These are phyloP conservation scores for Exophiala alcalophila DNA, from an alignment of 2,329 filamentous ascomycete genomes.

Conservation along the genomic window DNA sequence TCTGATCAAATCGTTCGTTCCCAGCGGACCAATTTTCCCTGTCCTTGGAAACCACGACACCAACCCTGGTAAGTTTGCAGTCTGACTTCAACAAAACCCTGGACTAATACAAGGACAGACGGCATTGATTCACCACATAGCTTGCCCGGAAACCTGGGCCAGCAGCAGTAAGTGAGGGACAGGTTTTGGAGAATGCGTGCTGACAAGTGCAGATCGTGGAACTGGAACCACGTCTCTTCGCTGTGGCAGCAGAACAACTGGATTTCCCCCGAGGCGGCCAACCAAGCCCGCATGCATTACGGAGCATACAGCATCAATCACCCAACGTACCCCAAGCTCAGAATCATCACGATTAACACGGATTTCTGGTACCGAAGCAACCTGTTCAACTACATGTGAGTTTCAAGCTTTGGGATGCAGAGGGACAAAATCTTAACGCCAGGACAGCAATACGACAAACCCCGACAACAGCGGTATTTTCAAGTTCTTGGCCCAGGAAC, in stretches of 20 bases:
- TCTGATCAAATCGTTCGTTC: slow-evolving; percentile 56
- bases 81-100: not conserved
- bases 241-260: slow-evolving; percentile 58
- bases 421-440: slow-evolving; percentile 48
- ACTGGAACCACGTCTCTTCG: slow-evolving; percentile 55
- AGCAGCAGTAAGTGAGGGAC: slow-evolving; percentile 48
- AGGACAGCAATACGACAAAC: slow-evolving; percentile 49
- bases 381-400: slow-evolving; percentile 40
- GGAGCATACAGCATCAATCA: slow-evolving; percentile 54
- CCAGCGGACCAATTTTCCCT: slow-evolving; percentile 54
- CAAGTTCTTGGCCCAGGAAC: slow-evolving; percentile 51
- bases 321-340: slow-evolving; percentile 49
- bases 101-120: slow-evolving; percentile 28
- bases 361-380: slow-evolving; percentile 50
- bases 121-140: slow-evolving; percentile 54
- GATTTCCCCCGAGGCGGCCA: slow-evolving; percentile 47
- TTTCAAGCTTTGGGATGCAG: slow-evolving; percentile 31
- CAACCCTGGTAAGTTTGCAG: slow-evolving; percentile 38
- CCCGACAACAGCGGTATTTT: slow-evolving; percentile 51
- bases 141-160: slow-evolving; percentile 52
- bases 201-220: slow-evolving; percentile 49
- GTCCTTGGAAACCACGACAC: slow-evolving; percentile 59
- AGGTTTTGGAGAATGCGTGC: no score
- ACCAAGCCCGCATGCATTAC: slow-evolving; percentile 53
- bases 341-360: slow-evolving; percentile 54